Conservation (phyloP, 139 green algal genomes). For the Pedinophyceae sp. region DNA sequence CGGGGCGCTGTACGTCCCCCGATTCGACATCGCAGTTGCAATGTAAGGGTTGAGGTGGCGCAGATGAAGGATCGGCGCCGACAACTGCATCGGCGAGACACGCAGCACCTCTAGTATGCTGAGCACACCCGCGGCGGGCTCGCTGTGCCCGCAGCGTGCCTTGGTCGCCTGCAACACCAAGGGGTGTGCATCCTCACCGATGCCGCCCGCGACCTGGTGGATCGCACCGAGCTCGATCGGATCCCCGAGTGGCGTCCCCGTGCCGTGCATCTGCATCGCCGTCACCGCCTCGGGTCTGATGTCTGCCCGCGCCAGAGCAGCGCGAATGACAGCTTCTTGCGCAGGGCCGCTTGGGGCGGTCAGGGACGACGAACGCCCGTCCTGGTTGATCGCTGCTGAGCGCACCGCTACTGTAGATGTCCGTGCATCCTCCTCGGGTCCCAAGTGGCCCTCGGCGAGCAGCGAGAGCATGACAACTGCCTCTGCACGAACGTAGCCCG, state of each 20-base stretch:
- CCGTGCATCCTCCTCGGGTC: not conserved
- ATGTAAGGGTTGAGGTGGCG: too few relatives aligned
- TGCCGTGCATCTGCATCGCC: constrained; percentile 18
- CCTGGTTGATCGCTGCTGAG: constrained; percentile 42
- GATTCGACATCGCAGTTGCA: too few relatives aligned
- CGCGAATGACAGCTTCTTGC: constrained; percentile 11
- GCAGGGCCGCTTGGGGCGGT: constrained; percentile 35
- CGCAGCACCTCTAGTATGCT: constrained; percentile 20
- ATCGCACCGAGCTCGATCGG: constrained; percentile 28
- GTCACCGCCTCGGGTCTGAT: not conserved
- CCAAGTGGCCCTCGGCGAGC: not conserved
- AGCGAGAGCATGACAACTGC: too few relatives aligned
- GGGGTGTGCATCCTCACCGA: constrained; percentile 1
- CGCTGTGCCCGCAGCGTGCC: constrained; percentile 61
- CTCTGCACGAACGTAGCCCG: constrained; percentile 71
- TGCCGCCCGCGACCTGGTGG: too few relatives aligned
- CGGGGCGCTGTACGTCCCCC: too few relatives aligned
- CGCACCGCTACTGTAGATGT: too few relatives aligned
- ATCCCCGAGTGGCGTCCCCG: constrained; percentile 26
- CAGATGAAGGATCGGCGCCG: too few relatives aligned
- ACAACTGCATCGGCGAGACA: too few relatives aligned
- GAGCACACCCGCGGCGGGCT: constrained; percentile 55
- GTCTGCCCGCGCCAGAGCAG: not conserved
- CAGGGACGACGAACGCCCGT: constrained; percentile 28
- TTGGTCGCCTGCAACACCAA: constrained; percentile 41